These are phyloP conservation scores for Apiotrichum akiyoshidainum DNA, from an alignment of 1,284 basidiomycete species.

Conservation along the genomic window DNA sequence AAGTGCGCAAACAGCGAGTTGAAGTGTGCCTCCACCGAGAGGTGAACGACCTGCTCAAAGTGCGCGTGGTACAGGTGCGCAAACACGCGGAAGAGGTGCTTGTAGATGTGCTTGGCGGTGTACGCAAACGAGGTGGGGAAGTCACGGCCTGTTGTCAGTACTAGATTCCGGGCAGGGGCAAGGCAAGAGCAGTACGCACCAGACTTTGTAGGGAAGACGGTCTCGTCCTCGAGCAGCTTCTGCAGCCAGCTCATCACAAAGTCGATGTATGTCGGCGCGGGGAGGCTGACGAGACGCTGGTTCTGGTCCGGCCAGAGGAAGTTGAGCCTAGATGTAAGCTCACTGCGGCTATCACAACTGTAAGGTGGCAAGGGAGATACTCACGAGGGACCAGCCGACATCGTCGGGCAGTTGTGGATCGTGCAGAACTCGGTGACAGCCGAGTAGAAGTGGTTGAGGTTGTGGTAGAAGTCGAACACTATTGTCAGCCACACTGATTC, in stretches of 20 bases:
- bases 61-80: conserved; percentile 97
- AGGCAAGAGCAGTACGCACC: conserved; percentile 57
- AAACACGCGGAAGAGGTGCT: conserved; percentile 93
- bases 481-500: background rate
- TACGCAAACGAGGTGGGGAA: conserved; percentile 86
- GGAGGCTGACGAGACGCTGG: conserved; percentile 86
- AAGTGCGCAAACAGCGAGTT: conserved; percentile 98
- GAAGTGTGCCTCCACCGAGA: conserved; percentile 93
- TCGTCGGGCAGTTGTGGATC: conserved; percentile 79
- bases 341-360: background rate
- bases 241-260: conserved; percentile 99
- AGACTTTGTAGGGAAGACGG: conserved; percentile 90
- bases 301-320: conserved; percentile 98
- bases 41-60: conserved; percentile 83
- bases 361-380: conserved; percentile 29
- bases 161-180: too few species aligned
- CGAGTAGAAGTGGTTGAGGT: conserved; percentile 96
- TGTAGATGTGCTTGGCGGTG: conserved; percentile 93
- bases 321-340: conserved; percentile 63
- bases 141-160: conserved; percentile 64
- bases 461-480: conserved; percentile 96
- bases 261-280: conserved; percentile 96
- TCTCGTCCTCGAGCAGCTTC: conserved; percentile 87
- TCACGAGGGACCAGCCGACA: conserved; percentile 86
- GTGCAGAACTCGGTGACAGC: conserved; percentile 94